Percentiles rank a stretch among this genome's conserved stretches.
Evolutionary conservation across 139 green algal genomes (phyloP).

Genomic region (Parachlorella kessleri): DNA sequence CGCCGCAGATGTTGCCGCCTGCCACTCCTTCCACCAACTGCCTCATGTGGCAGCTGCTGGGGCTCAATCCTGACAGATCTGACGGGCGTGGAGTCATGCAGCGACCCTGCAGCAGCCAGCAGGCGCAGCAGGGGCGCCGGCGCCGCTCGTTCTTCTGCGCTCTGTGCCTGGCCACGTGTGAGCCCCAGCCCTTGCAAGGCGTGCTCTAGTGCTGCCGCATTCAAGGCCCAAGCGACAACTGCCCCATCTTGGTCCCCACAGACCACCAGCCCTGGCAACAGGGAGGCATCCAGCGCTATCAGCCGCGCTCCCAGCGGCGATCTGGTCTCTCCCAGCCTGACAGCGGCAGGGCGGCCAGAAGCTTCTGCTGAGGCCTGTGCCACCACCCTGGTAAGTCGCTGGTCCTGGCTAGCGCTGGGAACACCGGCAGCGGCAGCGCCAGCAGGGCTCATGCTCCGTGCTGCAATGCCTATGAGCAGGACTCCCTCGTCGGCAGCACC

Average conservation of each 20-base stretch:
- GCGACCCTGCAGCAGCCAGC: slow-evolving; percentile 10
- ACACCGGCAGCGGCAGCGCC: neutral
- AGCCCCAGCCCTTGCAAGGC: no score
- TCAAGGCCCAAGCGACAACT: neutral
- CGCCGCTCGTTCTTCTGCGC: neutral
- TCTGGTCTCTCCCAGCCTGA: neutral
- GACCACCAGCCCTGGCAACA: neutral
- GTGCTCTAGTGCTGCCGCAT: no score
- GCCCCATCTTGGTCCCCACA: neutral
- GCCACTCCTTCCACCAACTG: no score
- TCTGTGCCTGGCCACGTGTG: no score
- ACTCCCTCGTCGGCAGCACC: no score
- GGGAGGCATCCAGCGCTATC: neutral
- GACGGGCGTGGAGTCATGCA: slow-evolving; percentile 8
- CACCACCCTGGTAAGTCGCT: neutral
- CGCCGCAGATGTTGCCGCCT: neutral
- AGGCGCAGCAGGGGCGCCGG: neutral
- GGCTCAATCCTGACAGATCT: neutral
- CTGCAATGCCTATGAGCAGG: no score
- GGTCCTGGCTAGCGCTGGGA: neutral
- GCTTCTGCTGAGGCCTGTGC: neutral
- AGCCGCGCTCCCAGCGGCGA: neutral
- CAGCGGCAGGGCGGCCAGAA: neutral
- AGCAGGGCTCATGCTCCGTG: neutral
- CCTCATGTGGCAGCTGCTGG: neutral